Conservation (phyloP, 2,329 filamentous ascomycete species). For the Phoma herbarum region DNA sequence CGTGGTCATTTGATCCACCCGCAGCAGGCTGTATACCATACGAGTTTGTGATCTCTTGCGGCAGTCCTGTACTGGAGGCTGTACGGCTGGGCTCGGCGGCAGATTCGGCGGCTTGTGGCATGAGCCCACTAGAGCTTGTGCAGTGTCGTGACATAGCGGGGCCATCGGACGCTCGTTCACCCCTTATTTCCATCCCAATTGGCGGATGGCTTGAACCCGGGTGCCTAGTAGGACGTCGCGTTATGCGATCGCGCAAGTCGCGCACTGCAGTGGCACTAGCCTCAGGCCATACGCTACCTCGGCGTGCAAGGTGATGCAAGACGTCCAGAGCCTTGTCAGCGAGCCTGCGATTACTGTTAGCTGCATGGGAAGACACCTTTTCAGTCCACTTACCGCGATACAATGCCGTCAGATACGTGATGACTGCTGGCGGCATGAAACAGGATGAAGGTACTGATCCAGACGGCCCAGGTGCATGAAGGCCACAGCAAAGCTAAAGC, state of each 20-base stretch:
- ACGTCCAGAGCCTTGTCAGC: constrained; percentile 36
- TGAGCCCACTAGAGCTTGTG: constrained; percentile 11
- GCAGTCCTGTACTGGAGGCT: constrained; percentile 3
- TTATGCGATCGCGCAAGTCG: constrained; percentile 32
- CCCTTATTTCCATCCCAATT: background rate
- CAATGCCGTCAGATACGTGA: constrained; percentile 52
- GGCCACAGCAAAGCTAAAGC: constrained; percentile 58
- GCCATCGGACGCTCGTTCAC: background rate
- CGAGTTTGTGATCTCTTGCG: background rate
- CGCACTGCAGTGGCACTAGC: constrained; percentile 42
- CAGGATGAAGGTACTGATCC: constrained; percentile 63
- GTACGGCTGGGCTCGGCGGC: background rate
- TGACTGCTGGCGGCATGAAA: constrained; percentile 61
- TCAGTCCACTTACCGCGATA: constrained; percentile 49
- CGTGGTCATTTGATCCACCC: background rate
- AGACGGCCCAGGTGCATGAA: constrained; percentile 62
- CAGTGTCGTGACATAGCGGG: background rate
- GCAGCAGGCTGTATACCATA: background rate
- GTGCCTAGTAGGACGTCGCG: constrained; percentile 8
- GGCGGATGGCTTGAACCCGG: background rate
- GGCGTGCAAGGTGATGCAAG: constrained; percentile 38
- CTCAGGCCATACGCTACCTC: constrained; percentile 42
- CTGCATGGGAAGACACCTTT: background rate
- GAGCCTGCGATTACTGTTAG: constrained; percentile 24
- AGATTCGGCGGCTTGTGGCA: background rate